phyloP scores from a whole-genome alignment of 1,139 yeast genomes.

The Kodamaea plutei region DNA sequence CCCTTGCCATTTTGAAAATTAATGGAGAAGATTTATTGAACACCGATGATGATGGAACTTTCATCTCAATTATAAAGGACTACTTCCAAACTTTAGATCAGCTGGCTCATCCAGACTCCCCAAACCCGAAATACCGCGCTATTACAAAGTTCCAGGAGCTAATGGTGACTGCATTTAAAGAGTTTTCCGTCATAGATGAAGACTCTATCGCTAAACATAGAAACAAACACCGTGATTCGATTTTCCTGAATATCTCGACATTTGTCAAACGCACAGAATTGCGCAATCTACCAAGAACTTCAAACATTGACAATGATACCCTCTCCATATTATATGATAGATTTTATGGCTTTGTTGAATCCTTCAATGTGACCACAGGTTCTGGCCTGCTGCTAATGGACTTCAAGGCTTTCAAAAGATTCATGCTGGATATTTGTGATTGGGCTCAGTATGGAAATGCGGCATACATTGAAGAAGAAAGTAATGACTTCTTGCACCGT shows the following conservation, averaged over 20 bases:
- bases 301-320: slow-evolving; percentile 53
- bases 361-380: slow-evolving; percentile 62
- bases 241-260: slow-evolving; percentile 78
- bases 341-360: slow-evolving; percentile 72
- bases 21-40: slow-evolving; percentile 80
- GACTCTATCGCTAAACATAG: slow-evolving; percentile 68
- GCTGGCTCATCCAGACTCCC: slow-evolving; percentile 72
- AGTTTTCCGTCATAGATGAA: slow-evolving; percentile 77
- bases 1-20: slow-evolving; percentile 78
- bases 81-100: slow-evolving; percentile 78
- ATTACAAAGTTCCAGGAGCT: slow-evolving; percentile 87
- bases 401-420: slow-evolving; percentile 63
- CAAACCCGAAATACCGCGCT: slow-evolving; percentile 58
- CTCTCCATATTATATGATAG: slow-evolving; percentile 77
- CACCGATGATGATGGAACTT: slow-evolving; percentile 89
- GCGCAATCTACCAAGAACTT: slow-evolving; percentile 74
- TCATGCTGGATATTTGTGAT: slow-evolving; percentile 77
- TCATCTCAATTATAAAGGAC: slow-evolving; percentile 77
- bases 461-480: slow-evolving; percentile 23
- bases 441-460: slow-evolving; percentile 50
- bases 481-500: slow-evolving; percentile 53
- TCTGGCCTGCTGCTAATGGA: slow-evolving; percentile 71
- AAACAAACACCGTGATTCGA: slow-evolving; percentile 66
- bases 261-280: slow-evolving; percentile 91
- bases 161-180: slow-evolving; percentile 87